phyloP scores from a whole-genome alignment of 2,329 filamentous ascomycete species.

The Lomentospora prolificans region DNA sequence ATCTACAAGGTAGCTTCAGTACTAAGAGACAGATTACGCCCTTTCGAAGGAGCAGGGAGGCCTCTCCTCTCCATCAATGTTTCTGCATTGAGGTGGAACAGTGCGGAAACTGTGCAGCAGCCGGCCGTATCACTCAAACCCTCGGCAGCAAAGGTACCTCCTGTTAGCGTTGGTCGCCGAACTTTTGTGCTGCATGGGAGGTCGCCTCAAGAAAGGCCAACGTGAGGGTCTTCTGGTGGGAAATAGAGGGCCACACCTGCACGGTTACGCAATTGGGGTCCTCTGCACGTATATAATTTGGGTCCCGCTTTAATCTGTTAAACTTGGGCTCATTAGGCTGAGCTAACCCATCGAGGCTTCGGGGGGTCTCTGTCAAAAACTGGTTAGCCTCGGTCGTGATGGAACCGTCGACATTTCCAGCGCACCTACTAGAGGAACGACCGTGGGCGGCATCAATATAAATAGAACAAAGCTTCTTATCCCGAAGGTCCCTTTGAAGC shows the following conservation, averaged over 20 bases:
- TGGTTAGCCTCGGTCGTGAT: constrained; percentile 1
- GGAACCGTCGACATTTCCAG: background rate
- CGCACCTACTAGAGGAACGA: background rate
- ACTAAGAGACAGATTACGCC: background rate
- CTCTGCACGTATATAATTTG: background rate
- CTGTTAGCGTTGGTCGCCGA: constrained; percentile 2
- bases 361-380: background rate
- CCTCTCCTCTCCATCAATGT: background rate
- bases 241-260: constrained; percentile 1
- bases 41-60: background rate
- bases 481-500: background rate
- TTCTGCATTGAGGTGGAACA: background rate
- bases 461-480: constrained; percentile 1
- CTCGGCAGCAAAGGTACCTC: background rate
- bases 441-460: background rate
- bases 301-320: background rate
- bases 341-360: background rate
- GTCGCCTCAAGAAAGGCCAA: background rate
- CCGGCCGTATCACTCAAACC: background rate
- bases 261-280: constrained; percentile 8
- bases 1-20: background rate
- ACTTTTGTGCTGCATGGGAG: constrained; percentile 8
- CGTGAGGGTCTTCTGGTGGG: background rate
- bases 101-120: background rate
- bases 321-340: constrained; percentile 4